Evolutionary conservation across 2,329 filamentous ascomycete species (phyloP).

Genomic region (Trichoderma oligosporum): DNA sequence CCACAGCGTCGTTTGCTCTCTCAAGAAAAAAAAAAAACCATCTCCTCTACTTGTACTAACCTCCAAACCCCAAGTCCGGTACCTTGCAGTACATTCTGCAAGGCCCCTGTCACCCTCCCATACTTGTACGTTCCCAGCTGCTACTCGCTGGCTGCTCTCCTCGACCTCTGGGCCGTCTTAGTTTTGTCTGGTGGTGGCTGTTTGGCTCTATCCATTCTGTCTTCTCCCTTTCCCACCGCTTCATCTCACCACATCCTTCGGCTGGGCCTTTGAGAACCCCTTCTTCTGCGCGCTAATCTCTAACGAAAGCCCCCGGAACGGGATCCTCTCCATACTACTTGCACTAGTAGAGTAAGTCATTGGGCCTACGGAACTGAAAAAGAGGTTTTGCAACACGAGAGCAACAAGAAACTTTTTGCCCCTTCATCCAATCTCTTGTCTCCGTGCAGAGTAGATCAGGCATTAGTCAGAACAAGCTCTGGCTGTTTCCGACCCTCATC

Average conservation of each 20-base stretch:
- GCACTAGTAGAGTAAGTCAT: background rate
- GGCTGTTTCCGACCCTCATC: background rate
- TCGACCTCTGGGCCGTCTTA: background rate
- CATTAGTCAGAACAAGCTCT: background rate
- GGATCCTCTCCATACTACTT: constrained; percentile 3
- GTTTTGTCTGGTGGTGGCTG: no score
- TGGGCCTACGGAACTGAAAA: background rate
- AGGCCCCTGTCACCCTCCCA: constrained; percentile 9
- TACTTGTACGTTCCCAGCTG: constrained; percentile 4
- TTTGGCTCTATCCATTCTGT: no score
- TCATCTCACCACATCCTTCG: constrained; percentile 5
- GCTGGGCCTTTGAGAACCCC: background rate
- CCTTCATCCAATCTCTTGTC: constrained; percentile 7
- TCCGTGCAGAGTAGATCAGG: background rate
- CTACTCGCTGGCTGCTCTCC: background rate
- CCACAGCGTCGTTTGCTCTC: background rate
- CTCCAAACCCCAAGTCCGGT: background rate
- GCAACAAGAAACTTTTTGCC: constrained; percentile 2
- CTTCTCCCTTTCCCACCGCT: constrained; percentile 1
- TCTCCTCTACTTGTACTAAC: background rate
- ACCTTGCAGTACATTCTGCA: constrained; percentile 15
- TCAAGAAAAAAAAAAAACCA: background rate
- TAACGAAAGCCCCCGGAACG: background rate
- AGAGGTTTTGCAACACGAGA: constrained; percentile 16
- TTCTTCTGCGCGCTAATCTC: constrained; percentile 18